Evolutionary conservation across 306 rosid species (phyloP).

Genomic region (Sesbania bispinosa): DNA sequence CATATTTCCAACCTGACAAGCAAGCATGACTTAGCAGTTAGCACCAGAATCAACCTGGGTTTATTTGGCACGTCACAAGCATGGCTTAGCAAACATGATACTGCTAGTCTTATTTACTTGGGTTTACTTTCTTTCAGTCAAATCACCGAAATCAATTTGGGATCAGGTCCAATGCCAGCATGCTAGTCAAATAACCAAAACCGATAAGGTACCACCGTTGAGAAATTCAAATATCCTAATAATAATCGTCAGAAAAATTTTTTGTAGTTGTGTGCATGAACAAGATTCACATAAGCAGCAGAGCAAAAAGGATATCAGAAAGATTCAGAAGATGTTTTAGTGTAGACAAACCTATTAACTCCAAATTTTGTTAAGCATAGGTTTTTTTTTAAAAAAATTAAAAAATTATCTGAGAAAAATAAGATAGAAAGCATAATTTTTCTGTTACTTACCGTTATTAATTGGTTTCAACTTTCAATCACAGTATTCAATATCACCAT

Average conservation of each 20-base stretch:
- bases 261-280: background rate
- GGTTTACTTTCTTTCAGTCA: background rate
- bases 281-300: background rate
- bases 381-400: no score
- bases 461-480: background rate
- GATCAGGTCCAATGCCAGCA: background rate
- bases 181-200: background rate
- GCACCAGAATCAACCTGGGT: background rate
- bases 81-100: conserved; percentile 1
- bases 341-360: background rate
- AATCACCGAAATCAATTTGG: conserved; percentile 10
- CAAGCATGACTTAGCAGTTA: conserved; percentile 13
- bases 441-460: background rate
- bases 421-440: background rate
- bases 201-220: background rate
- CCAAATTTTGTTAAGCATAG: background rate
- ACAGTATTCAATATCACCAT: background rate
- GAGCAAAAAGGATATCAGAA: background rate
- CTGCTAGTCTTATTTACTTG: background rate
- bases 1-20: conserved; percentile 60
- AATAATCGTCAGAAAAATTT: background rate
- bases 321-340: background rate
- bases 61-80: no score
- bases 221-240: background rate
- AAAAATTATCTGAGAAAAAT: background rate